phyloP scores from a whole-genome alignment of 768 basidiomycete genomes.

The Tylopilus felleus region DNA sequence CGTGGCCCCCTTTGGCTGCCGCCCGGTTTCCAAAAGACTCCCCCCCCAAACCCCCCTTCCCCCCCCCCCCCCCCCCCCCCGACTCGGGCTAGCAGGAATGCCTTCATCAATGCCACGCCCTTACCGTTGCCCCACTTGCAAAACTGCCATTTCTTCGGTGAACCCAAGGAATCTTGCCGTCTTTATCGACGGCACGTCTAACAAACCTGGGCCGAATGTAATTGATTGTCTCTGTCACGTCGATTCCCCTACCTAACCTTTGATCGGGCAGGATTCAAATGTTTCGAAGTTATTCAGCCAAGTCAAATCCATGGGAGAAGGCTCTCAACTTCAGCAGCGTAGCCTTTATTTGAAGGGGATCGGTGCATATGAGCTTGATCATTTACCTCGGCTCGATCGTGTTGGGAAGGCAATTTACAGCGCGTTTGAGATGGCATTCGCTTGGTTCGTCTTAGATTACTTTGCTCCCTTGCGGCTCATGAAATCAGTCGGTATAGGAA shows the following conservation, averaged over 20 bases:
- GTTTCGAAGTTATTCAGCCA: constrained; percentile 18
- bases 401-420: background rate
- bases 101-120: too few species aligned
- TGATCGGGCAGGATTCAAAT: constrained; percentile 28
- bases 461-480: too few species aligned
- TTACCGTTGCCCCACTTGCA: background rate
- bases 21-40: too few species aligned
- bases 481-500: background rate
- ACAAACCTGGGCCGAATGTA: constrained; percentile 38
- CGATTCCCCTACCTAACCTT: too few species aligned
- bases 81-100: too few species aligned
- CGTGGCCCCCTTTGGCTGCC: too few species aligned
- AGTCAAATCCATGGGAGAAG: too few species aligned
- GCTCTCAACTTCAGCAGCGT: constrained; percentile 9
- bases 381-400: background rate
- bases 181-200: constrained; percentile 4
- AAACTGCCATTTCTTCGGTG: background rate
- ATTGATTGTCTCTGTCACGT: constrained; percentile 10
- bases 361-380: background rate
- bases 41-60: too few species aligned
- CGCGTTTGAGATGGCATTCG: background rate
- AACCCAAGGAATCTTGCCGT: constrained; percentile 32
- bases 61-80: too few species aligned
- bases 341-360: constrained; percentile 27
- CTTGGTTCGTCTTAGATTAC: constrained; percentile 10